Evolutionary conservation across 148 eudicot genomes (phyloP).

Genomic region (Agrostemma githago): DNA sequence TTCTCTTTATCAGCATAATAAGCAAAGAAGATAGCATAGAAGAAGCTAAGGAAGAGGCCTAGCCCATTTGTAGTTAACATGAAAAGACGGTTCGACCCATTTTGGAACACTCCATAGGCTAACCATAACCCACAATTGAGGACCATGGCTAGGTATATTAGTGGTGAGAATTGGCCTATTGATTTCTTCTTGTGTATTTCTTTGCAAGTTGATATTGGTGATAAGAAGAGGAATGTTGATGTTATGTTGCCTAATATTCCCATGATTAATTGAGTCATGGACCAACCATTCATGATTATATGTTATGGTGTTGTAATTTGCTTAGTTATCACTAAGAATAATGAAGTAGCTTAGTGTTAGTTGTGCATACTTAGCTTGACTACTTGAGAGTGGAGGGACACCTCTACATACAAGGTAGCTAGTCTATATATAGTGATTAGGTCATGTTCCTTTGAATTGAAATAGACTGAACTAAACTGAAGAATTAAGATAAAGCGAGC

Average conservation of each 20-base stretch:
- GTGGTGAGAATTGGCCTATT: conserved; percentile 17
- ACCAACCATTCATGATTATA: conserved; percentile 11
- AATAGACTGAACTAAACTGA: too few species aligned
- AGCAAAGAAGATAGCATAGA: conserved; percentile 16
- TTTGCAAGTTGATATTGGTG: conserved; percentile 22
- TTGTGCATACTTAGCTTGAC: too few species aligned
- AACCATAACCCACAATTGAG: conserved; percentile 17
- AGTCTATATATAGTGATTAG: too few species aligned
- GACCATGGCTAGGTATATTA: conserved; percentile 16
- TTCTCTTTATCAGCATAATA: conserved; percentile 8
- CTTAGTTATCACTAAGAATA: background rate
- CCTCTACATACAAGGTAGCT: too few species aligned
- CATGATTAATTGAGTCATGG: conserved; percentile 1
- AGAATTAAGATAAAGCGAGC: too few species aligned
- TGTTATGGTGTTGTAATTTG: background rate
- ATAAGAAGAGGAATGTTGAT: conserved; percentile 15
- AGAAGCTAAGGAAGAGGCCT: conserved; percentile 14
- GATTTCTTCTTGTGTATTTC: conserved; percentile 17
- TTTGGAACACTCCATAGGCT: conserved; percentile 12
- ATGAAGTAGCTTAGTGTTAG: too few species aligned
- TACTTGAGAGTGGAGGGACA: too few species aligned
- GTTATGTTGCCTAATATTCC: conserved; percentile 18
- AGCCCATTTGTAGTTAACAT: conserved; percentile 1
- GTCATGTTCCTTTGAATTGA: too few species aligned
- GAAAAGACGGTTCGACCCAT: conserved; percentile 5